Base-by-base conservation (phyloP, 2,329 filamentous ascomycete genomes). In the Calonectria hongkongensis region DNA sequence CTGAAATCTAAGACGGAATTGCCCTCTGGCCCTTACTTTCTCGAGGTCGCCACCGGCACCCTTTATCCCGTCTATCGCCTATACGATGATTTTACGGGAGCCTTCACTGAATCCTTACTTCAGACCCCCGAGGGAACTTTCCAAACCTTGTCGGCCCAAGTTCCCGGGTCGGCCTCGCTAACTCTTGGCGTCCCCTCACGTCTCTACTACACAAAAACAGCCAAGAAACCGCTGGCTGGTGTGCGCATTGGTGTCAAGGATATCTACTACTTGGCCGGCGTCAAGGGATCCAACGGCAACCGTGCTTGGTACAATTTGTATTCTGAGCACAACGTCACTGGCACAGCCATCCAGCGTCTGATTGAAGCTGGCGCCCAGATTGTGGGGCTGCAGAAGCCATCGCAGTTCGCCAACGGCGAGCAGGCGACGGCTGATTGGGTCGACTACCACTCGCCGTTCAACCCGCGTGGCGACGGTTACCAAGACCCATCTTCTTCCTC, bases 391-490 rank as follows among this genome's bases (percentile, higher is more conserved):
- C 28, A 71, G 9, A 77, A 77, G 18, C 21, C 71, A 8, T 76
- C 73, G 0, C 56, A 77, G 18, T 77, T 77, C n/a, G 75, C 75
- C 0, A 64, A 65, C 9, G 75, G 63, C 1, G 75, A 66, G 0
- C 13, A 13, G 0, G 70, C 25, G 1, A 45, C 68, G 0, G 58
- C 75, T 0, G 75, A 77, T 1, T 60, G 70, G 2, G 71, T 86
- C 2, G 84, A 85, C 66, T 85, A 83, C 47, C 84, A 85, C 16
- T 78, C 82, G 0, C 86, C 86, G 0, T 87, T 86, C 74, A 87
- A 87, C 71, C 85, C 86, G 0, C 80, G 86, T 0, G 88, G 85
- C 0, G 88, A 90, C 69, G 85, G 86, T 0, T 89, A 88, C 47
- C 84, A 86, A 63, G 82, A 84, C 2, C 83, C 87, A 72, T 86